Evolutionary conservation across 805 yeast species (phyloP).

Genomic region (Saccharomycopsis oosterbeekiorum): DNA sequence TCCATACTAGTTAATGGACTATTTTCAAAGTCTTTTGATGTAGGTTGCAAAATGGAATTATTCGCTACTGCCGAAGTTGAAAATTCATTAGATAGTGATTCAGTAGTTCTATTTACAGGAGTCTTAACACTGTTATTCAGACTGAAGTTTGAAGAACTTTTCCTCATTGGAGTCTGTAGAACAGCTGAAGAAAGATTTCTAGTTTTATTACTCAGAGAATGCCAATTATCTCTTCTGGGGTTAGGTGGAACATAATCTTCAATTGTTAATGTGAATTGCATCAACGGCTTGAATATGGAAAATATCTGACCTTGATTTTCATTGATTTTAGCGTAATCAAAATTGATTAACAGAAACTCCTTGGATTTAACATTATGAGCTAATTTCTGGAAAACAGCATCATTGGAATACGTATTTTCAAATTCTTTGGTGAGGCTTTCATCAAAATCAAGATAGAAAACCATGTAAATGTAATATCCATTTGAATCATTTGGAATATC

Average conservation of each 20-base stretch:
- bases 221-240: background rate
- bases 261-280: background rate
- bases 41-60: background rate
- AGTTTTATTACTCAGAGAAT: background rate
- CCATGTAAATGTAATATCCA: constrained; percentile 12
- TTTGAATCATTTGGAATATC: constrained; percentile 7
- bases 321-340: background rate
- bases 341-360: background rate
- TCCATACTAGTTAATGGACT: background rate
- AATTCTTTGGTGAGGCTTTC: background rate
- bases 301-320: background rate
- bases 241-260: background rate
- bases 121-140: background rate
- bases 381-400: constrained; percentile 9
- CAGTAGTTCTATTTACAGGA: background rate
- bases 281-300: background rate
- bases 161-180: background rate
- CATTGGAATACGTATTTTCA: constrained; percentile 5
- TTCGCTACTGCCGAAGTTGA: background rate
- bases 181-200: background rate
- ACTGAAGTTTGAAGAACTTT: background rate
- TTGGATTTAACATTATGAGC: background rate
- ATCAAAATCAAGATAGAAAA: constrained; percentile 8
- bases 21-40: background rate
- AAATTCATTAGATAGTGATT: no score